Evolutionary conservation across 2,329 filamentous ascomycete genomes (phyloP).

Genomic region (Ceratocystis harringtonii): DNA sequence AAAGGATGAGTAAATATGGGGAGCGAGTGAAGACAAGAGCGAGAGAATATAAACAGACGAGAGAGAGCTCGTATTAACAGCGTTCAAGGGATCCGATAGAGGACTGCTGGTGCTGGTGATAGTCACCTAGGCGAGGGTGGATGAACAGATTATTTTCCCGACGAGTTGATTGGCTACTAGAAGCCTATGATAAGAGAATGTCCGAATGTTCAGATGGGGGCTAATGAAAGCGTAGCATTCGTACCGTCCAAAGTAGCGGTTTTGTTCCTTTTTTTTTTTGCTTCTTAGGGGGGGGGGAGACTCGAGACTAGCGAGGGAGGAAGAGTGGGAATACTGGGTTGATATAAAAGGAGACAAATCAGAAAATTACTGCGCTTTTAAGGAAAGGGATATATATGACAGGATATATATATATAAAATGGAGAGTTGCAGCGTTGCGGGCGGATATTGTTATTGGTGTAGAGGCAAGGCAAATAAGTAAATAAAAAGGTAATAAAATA

Average conservation of each 20-base stretch:
- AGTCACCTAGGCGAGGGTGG: not conserved
- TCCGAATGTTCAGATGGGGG: not conserved
- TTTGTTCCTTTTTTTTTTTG: not conserved
- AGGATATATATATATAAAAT: not conserved
- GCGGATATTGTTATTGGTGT: not conserved
- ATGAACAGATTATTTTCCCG: not conserved
- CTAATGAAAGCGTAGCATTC: not conserved
- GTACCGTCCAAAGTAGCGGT: not conserved
- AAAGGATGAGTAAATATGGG: not conserved
- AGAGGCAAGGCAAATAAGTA: not conserved
- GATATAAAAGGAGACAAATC: constrained; percentile 2
- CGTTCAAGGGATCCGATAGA: too few species aligned
- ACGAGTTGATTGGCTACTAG: not conserved
- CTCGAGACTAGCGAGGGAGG: not conserved
- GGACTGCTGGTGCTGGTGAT: not conserved
- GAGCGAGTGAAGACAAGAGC: not conserved
- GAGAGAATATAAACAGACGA: not conserved
- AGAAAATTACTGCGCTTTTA: not conserved
- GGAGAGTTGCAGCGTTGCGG: not conserved
- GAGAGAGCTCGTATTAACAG: not conserved
- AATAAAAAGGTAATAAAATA: not conserved
- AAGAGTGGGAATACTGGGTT: not conserved
- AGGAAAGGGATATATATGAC: constrained; percentile 1
- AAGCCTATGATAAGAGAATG: not conserved
- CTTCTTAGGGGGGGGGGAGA: not conserved